Percentiles rank a stretch among this genome's conserved stretches.
Evolutionary conservation across 148 eudicot genomes (phyloP).

Genomic region (Chenopodium album): DNA sequence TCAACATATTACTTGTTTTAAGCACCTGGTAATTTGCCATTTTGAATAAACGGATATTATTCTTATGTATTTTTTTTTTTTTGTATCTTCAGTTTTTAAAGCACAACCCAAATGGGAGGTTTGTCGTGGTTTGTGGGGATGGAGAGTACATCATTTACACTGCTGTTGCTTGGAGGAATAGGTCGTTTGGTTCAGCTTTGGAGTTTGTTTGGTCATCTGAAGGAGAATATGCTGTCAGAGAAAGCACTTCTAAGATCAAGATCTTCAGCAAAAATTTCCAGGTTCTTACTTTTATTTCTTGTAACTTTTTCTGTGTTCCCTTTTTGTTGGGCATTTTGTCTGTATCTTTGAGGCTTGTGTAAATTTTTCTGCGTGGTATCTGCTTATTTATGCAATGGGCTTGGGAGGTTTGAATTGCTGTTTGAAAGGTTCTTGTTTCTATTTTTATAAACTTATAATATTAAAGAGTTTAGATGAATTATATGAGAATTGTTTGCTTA

Average conservation of each 20-base stretch:
- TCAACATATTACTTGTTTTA: not conserved
- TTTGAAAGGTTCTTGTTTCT: not conserved
- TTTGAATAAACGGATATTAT: not conserved
- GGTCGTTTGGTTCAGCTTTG: constrained; percentile 92
- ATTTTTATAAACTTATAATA: not conserved
- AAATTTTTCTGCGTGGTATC: not conserved
- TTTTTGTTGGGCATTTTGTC: constrained; percentile 2
- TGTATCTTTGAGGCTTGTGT: not conserved
- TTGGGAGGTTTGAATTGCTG: constrained; percentile 1
- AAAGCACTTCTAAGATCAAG: constrained; percentile 97
- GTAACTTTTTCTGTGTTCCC: not conserved
- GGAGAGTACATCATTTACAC: constrained; percentile 92
- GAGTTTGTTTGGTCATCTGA: constrained; percentile 95
- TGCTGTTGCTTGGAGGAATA: constrained; percentile 93
- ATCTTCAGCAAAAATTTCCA: constrained; percentile 80
- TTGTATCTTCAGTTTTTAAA: constrained; percentile 60
- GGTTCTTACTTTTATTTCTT: constrained; percentile 46
- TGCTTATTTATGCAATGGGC: not conserved
- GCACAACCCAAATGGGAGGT: constrained; percentile 99
- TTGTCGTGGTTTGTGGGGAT: constrained; percentile 97
- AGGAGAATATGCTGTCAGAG: constrained; percentile 96
- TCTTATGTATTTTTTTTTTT: constrained; percentile 4
- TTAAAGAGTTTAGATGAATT: constrained; percentile 4
- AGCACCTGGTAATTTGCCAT: not conserved
- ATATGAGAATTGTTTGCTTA: not conserved